Conservation (phyloP, 169 alveolate genomes). For the Eimeria praecox region DNA sequence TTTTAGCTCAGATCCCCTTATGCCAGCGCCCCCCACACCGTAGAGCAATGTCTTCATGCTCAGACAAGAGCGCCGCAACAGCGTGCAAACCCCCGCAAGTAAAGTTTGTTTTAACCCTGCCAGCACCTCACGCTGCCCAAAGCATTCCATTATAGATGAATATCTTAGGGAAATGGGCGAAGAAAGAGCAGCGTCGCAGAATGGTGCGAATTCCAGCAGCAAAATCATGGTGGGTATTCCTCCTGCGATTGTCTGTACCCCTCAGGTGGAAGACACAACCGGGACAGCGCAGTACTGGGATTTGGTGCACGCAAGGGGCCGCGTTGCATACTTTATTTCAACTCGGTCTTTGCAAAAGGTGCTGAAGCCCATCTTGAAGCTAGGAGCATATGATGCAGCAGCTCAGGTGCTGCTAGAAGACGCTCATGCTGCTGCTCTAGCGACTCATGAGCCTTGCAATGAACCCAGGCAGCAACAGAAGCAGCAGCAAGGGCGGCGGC, state of each 20-base stretch:
- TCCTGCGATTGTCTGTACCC: neutral
- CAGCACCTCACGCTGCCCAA: neutral
- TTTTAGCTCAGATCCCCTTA: neutral
- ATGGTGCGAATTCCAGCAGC: neutral
- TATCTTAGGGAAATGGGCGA: neutral
- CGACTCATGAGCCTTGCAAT: neutral
- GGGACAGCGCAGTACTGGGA: slow-evolving; percentile 60
- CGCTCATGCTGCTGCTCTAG: slow-evolving; percentile 40
- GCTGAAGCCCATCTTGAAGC: slow-evolving; percentile 54
- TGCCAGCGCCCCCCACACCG: neutral
- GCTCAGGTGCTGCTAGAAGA: slow-evolving; percentile 56
- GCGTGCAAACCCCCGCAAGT: neutral
- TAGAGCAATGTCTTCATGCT: neutral
- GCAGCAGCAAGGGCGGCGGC: neutral
- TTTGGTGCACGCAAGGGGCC: slow-evolving; percentile 59
- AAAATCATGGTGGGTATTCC: neutral
- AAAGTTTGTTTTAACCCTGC: neutral
- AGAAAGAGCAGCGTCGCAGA: neutral
- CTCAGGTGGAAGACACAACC: slow-evolving; percentile 25
- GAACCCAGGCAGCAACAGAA: neutral
- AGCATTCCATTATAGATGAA: neutral
- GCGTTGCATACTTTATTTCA: slow-evolving; percentile 32
- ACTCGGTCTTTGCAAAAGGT: slow-evolving; percentile 23
- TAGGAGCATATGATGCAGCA: slow-evolving; percentile 15
- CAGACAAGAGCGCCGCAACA: neutral